Conservation (phyloP, 1,284 basidiomycete genomes). For the Boletus mariae region DNA sequence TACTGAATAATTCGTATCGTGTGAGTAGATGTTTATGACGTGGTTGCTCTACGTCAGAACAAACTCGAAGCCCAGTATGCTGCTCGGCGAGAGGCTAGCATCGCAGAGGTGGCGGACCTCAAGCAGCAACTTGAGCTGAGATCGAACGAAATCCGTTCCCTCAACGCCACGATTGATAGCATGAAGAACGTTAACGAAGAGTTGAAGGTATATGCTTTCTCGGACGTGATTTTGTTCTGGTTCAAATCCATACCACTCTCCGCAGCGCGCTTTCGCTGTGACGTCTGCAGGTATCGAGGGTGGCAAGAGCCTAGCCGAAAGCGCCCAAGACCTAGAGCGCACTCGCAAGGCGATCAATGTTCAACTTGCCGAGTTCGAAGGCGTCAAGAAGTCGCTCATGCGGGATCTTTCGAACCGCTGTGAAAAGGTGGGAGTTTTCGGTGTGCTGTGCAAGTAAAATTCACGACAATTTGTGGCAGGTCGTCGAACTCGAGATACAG, state of each 20-base stretch:
- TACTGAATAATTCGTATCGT: constrained; percentile 7
- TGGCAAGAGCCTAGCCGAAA: constrained; percentile 93
- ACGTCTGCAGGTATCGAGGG: constrained; percentile 96
- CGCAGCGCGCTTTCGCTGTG: constrained; percentile 90
- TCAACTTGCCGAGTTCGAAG: constrained; percentile 97
- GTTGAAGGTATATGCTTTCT: constrained; percentile 68
- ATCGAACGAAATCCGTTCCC: constrained; percentile 78
- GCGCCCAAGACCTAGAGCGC: constrained; percentile 94
- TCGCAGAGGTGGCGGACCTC: constrained; percentile 84
- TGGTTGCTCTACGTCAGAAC: constrained; percentile 45
- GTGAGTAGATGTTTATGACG: constrained; percentile 7
- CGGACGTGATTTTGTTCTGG: not conserved
- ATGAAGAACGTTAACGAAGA: constrained; percentile 97
- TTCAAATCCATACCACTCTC: constrained; percentile 9
- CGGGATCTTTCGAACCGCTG: constrained; percentile 98
- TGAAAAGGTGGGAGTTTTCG: constrained; percentile 74
- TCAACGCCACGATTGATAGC: constrained; percentile 87
- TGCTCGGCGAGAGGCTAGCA: constrained; percentile 86
- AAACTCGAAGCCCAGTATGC: constrained; percentile 95
- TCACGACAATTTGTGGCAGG: constrained; percentile 46
- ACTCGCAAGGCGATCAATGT: constrained; percentile 96
- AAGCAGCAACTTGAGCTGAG: constrained; percentile 90
- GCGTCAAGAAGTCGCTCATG: constrained; percentile 98
- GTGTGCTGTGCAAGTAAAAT: constrained; percentile 2
- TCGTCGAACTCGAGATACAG: constrained; percentile 98